Evolutionary conservation across 352 stramenopile genomes (phyloP).

Genomic region (Phytophthora capsici): DNA sequence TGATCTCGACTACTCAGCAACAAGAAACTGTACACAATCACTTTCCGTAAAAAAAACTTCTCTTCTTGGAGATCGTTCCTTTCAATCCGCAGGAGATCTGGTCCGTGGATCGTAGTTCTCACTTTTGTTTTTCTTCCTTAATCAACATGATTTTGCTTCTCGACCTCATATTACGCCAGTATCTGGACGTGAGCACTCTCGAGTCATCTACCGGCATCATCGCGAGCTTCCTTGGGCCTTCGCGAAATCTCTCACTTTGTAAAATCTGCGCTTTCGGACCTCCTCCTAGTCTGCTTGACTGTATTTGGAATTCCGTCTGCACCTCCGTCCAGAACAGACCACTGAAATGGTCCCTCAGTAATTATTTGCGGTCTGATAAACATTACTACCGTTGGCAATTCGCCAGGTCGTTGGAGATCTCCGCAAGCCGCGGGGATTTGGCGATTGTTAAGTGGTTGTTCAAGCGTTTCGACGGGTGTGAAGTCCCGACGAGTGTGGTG

Average conservation of each 20-base stretch:
- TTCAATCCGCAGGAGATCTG: too few species aligned
- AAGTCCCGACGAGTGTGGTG: background rate
- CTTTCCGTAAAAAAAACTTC: too few species aligned
- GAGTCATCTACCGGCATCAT: background rate
- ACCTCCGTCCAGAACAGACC: background rate
- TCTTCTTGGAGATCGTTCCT: too few species aligned
- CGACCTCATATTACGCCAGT: background rate
- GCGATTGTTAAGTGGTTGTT: conserved; percentile 8
- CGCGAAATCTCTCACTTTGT: background rate
- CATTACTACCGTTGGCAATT: conserved; percentile 15
- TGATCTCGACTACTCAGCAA: too few species aligned
- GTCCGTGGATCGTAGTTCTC: too few species aligned
- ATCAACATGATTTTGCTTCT: too few species aligned
- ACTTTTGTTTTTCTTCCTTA: too few species aligned
- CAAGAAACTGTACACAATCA: too few species aligned
- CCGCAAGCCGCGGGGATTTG: conserved; percentile 6
- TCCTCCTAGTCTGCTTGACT: background rate
- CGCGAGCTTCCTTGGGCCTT: background rate
- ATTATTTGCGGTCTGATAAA: background rate
- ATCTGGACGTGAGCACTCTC: background rate
- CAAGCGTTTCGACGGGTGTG: background rate
- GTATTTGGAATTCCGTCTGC: conserved; percentile 5
- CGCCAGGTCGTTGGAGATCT: background rate
- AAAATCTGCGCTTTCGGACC: conserved; percentile 1
- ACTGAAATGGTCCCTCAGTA: conserved; percentile 3